Conservation (phyloP, 2,329 filamentous ascomycete genomes). For the Metarhizium rileyi region DNA sequence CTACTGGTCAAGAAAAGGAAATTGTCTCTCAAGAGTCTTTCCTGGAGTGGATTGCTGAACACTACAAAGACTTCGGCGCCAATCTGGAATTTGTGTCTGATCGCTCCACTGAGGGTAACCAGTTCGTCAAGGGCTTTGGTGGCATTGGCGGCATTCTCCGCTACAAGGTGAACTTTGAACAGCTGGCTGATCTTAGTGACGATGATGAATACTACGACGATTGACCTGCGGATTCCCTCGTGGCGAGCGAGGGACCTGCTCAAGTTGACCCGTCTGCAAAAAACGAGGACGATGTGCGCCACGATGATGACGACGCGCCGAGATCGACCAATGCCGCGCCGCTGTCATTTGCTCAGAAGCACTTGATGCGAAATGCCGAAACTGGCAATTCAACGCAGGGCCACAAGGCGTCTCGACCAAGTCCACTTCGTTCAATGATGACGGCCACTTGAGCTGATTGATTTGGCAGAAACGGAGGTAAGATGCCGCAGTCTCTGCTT, state of each 20-base stretch:
- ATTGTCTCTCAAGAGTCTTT: constrained; percentile 78
- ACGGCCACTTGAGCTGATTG: constrained; percentile 45
- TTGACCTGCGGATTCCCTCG: constrained; percentile 88
- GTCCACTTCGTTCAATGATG: constrained; percentile 60
- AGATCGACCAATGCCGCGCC: constrained; percentile 35
- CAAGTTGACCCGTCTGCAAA: constrained; percentile 44
- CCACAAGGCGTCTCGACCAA: constrained; percentile 49
- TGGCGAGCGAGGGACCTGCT: constrained; percentile 73
- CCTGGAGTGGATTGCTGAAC: constrained; percentile 98
- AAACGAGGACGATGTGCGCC: constrained; percentile 31
- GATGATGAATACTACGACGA: constrained; percentile 92
- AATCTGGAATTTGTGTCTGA: constrained; percentile 96
- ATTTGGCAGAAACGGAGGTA: constrained; percentile 22
- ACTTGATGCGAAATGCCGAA: constrained; percentile 37
- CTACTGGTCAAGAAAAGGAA: constrained; percentile 96
- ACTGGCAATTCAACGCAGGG: constrained; percentile 32
- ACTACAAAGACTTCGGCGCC: constrained; percentile 96
- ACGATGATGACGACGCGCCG: constrained; percentile 28
- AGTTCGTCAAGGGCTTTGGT: constrained; percentile 99
- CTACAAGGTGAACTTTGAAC: constrained; percentile 99
- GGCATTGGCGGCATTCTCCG: constrained; percentile 94
- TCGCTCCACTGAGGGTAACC: constrained; percentile 94
- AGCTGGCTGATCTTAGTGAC: constrained; percentile 86
- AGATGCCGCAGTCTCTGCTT: constrained; percentile 2
- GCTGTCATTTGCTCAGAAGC: constrained; percentile 35